Base-by-base conservation (phyloP, 768 basidiomycete genomes). In the Tulasnella calospora region DNA sequence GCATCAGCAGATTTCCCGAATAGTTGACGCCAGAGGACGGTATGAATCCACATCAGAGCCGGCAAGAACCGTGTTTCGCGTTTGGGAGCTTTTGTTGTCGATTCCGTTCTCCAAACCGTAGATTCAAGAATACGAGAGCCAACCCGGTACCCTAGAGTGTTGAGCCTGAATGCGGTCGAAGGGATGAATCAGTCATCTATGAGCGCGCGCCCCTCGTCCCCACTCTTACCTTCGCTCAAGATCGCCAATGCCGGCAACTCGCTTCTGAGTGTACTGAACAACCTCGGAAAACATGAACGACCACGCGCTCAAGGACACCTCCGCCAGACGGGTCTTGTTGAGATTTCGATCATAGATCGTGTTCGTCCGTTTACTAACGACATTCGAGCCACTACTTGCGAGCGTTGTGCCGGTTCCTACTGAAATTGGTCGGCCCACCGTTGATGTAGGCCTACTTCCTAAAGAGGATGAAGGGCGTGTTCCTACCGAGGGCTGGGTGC, bases 1-100 rank as follows among this genome's bases (percentile, higher is more conserved):
- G 93, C 95, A 83, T 98, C 97, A 30, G 98, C 98, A 12, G 95
- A 88, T 83, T 92, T 94, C 12, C 95, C 95, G 82, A 97, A 99
- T 23, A 96, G 92, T 40, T 95, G 93, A 78, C 92, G 91, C 92
- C 97, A 99, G 35, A 99, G 91, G 81, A 97, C 94, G 0, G 95
- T 96, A 82, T 98, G 97, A 74, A 99, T 91, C 82, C 91, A 92
- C 91, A 96, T 95, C 76, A 99, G 88, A 4, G 94, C 92, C 7
- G 95, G 94, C 23, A 99, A 88, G 81, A 99, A 92, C 61, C 94
- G 90, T 61, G 92, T 92, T 83, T 97, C 95, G 82, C 96, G 91
- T 83, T 96, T 96, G 13, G 98, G 96, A n/a, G 91, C 88, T 85
- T 98, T 94, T 55, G 92, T 91, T 35, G 89, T 87, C 47, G 89